Base-by-base conservation (phyloP, 108 stramenopile genomes). In the Nitzschia sp. region DNA sequence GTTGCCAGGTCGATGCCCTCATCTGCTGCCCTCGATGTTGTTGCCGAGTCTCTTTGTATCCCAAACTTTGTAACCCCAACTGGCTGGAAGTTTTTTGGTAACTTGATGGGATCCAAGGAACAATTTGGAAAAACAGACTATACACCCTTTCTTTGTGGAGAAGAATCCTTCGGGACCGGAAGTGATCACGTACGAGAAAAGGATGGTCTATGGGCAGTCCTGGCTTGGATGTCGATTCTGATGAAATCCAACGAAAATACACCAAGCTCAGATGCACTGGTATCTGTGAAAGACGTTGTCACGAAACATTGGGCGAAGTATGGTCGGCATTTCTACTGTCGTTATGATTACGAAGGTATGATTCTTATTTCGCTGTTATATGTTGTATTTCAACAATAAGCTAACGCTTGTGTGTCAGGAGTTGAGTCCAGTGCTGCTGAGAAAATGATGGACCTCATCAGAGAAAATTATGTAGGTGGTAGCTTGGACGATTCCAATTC, bases 51-150 rank as follows among this genome's bases (percentile, higher is more conserved):
- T 11, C 79, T 81, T 41, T 81, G 69, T 60, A 91, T 98, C 67
- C 89, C 89, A 9, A 84, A 71, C 57, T 99, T 98, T 79, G 94
- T 92, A 21, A 96, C 95, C 7, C 99, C 99, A 10, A 99, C 99
- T 43, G 99, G 99, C 29, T 99, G 99, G 99, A 99, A 99, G 79
- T 99, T 95, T 81, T 99, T 99, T 78, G 98, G 98, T 12, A 99
- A 98, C 74, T 73, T 98, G 21, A 99, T 99, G 99, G 92, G 94
- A 64, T 94, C 93, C 38, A 94, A 94, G 67, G 96, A 91, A 63
- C 82, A 88, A 57, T 94, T 93, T 62, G 84, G 71, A 20, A 82
- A 85, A 26, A 75, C 67, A 41, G 91, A 98, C 71, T 97, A 95
- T 70, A 89, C 87, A 8, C 99, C 99, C 0, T 95, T 99, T 57